Evolutionary conservation across 2,329 filamentous ascomycete genomes (phyloP), one percentile per base, ranked within the genome.

Genomic region (Knoxdaviesia proteae): DNA sequence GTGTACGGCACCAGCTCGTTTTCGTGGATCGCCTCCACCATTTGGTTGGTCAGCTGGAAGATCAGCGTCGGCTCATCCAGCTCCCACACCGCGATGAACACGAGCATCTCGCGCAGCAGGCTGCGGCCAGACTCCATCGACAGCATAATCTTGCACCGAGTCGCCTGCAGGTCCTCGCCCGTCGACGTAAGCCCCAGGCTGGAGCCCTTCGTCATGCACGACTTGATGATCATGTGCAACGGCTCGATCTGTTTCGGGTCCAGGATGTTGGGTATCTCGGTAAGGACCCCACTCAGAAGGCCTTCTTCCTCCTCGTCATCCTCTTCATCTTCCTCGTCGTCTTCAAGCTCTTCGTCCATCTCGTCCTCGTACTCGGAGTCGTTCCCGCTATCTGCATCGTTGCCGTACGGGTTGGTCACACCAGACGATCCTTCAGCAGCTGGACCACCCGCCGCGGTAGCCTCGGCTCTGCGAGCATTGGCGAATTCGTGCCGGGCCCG

Each of bases 31-130:
- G 88, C 84, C 55, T 94, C 84, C 61, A 94, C 84, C 46, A 96
- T 94, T 58, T 94, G 87, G 38, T 86, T 81, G 58, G 92, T 94
- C 57, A 94, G 84, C 57, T 94, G 88, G 64, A 94, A 94, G 53
- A 94, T 94, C 35, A 94, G 74, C 47, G 92, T 86, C 46, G 88
- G 80, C 56, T 96, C 87, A 36, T 84, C 80, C 52, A 94, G 77
- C 54, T 94, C 88, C 88, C 88, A 96, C 6, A 93, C 87, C 5
- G 88, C 88, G 48, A 94, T 93, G 56, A 94, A 94, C 45, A 96
- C 92, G 38, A 96, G 67, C 53, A 96, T 73, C 57, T 96, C 88
- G 44, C 88, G 71, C 1, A 96, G 66, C 4, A 96, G 65, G 54
- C 92, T 94, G 50, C 87, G 78, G 3, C 88, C 88, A 47, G 84